These are phyloP conservation scores for Avena eriantha DNA, from an alignment of 176 grass and related monocot genomes.

Conservation along the genomic window DNA sequence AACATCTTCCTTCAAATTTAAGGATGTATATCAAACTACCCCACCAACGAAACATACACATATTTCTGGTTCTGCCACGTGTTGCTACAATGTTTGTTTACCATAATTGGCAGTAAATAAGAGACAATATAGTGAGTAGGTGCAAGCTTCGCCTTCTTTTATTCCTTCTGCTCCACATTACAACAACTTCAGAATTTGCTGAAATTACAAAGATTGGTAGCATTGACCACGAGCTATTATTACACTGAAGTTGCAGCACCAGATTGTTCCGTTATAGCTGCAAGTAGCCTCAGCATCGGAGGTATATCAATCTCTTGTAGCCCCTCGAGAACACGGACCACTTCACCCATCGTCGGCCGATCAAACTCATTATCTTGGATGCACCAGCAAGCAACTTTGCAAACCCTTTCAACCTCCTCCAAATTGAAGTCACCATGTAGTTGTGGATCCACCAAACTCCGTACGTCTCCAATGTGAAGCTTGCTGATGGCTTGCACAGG, in stretches of 20 bases:
- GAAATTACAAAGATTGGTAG: conserved; percentile 13
- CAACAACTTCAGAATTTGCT: neutral
- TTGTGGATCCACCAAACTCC: neutral
- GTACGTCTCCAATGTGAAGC: neutral
- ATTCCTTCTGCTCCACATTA: conserved; percentile 1
- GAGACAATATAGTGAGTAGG: neutral
- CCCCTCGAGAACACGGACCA: neutral
- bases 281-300: conserved; percentile 1
- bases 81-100: neutral
- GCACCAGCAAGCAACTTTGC: conserved; percentile 9
- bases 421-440: conserved; percentile 11
- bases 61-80: neutral
- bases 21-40: neutral
- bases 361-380: conserved; percentile 12
- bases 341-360: conserved; percentile 8
- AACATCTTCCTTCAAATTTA: neutral
- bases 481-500: conserved; percentile 10
- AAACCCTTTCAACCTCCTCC: conserved; percentile 4
- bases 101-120: neutral
- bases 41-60: neutral
- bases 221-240: neutral
- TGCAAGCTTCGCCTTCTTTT: conserved; percentile 3
- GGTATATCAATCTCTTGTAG: neutral
- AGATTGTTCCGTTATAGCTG: neutral
- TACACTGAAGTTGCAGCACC: neutral